These are phyloP conservation scores for Thermothelomyces thermophilus DNA, from an alignment of 2,329 filamentous ascomycete species.

Conservation along the genomic window DNA sequence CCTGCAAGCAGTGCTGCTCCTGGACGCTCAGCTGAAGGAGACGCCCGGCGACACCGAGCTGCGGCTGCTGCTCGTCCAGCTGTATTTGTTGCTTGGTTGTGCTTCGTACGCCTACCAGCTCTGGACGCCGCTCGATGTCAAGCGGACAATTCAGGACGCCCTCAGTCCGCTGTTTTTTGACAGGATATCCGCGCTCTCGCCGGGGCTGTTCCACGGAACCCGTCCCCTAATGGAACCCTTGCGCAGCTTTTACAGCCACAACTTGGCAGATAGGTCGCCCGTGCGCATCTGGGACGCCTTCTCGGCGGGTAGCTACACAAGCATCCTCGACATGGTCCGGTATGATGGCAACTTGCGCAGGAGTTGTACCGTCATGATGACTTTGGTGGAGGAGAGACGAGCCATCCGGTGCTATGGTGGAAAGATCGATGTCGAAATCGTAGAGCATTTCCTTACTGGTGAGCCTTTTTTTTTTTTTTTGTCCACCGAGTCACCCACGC, in stretches of 20 bases:
- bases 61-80: constrained; percentile 44
- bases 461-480: constrained; percentile 24
- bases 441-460: constrained; percentile 43
- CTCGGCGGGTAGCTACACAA: constrained; percentile 44
- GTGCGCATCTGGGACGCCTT: constrained; percentile 44
- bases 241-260: constrained; percentile 40
- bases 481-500: neutral
- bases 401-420: constrained; percentile 39
- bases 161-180: constrained; percentile 50
- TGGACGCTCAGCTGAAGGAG: constrained; percentile 43
- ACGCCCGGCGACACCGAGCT: constrained; percentile 42
- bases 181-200: constrained; percentile 46
- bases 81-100: constrained; percentile 47
- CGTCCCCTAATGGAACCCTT: constrained; percentile 37
- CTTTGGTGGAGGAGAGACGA: constrained; percentile 45
- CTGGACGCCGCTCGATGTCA: constrained; percentile 48
- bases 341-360: constrained; percentile 39
- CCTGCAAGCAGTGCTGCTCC: constrained; percentile 43
- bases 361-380: constrained; percentile 48
- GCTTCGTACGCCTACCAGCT: constrained; percentile 40
- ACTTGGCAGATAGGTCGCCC: constrained; percentile 33
- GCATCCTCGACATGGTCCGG: constrained; percentile 41
- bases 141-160: constrained; percentile 52
- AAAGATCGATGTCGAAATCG: constrained; percentile 33
- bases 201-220: constrained; percentile 35